phyloP scores from a whole-genome alignment of 352 stramenopile genomes.

The Pythium vanterpoolii region DNA sequence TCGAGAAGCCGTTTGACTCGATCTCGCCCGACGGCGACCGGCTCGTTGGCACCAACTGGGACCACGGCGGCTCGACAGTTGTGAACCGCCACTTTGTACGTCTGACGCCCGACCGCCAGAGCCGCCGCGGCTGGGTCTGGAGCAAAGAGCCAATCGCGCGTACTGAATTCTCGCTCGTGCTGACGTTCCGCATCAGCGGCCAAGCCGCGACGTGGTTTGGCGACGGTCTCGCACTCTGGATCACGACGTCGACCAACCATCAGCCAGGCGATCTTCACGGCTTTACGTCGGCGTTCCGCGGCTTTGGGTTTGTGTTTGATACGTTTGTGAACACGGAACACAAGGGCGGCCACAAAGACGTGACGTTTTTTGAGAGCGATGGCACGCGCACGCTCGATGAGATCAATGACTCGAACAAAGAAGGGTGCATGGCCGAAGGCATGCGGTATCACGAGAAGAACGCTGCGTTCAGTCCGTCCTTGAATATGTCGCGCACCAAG shows the following conservation, averaged over 20 bases:
- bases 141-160: slow-evolving; percentile 54
- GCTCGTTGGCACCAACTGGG: slow-evolving; percentile 51
- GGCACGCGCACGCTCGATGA: slow-evolving; percentile 74
- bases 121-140: slow-evolving; percentile 74
- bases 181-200: slow-evolving; percentile 84
- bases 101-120: slow-evolving; percentile 77
- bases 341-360: slow-evolving; percentile 74
- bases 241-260: slow-evolving; percentile 56
- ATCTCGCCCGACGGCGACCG: slow-evolving; percentile 61
- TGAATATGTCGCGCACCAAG: slow-evolving; percentile 81
- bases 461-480: slow-evolving; percentile 66
- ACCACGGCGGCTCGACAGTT: slow-evolving; percentile 51
- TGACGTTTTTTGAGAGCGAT: slow-evolving; percentile 82
- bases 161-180: slow-evolving; percentile 68
- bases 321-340: slow-evolving; percentile 86
- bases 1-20: slow-evolving; percentile 78
- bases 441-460: slow-evolving; percentile 85
- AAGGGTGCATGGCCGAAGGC: slow-evolving; percentile 69
- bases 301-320: slow-evolving; percentile 78
- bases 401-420: slow-evolving; percentile 62
- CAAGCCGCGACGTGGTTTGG: slow-evolving; percentile 73
- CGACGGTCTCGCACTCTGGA: slow-evolving; percentile 77
- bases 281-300: slow-evolving; percentile 70
- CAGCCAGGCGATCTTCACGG: slow-evolving; percentile 74
- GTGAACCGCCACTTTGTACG: slow-evolving; percentile 84